Evolutionary conservation across 805 yeast species (phyloP), one percentile per base, ranked within the genome.

Genomic region (Cyberlindnera amylophila): DNA sequence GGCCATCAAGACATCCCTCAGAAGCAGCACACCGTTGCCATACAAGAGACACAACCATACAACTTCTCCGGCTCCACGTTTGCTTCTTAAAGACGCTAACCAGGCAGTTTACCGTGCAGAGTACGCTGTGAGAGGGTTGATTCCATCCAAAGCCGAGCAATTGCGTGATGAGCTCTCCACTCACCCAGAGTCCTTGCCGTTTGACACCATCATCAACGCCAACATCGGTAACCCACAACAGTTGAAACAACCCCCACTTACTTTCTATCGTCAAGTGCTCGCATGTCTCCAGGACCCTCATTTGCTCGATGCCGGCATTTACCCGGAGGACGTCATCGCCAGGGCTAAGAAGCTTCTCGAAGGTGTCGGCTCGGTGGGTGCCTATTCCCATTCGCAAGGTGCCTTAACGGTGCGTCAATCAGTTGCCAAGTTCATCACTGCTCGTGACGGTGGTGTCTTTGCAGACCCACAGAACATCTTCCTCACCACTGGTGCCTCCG

Each of bases 211-310:
- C 55, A 84, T 95, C 60, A 82, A 79, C 57, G 93, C 96, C 50
- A 93, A 93, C 62, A 93, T 93, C 49, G 99, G 99, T 24, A 93
- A 93, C 62, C 99, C 99, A 2, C 99, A 93, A 65, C 98, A 91
- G 62, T 72, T 93, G 59, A 91, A 88, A 53, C 99, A 93, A 64
- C 75, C 81, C 57, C 99, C 99, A 1, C 71, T 93, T 54, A 86
- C 96, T n/a, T 93, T 93, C 70, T 90, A 88, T 65, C 77, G 99
- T 55, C 95, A 90, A 61, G 96, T 90, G 4, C 69, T 91, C 46
- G 78, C 97, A 0, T 64, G 90, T 34, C 67, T 91, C 53, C 96
- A 93, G 66, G 84, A 86, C 62, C 98, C 99, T 1, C 76, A 72
- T 24, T 64, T 90, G 39, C 54, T 90, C 33, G 58, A 62, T 6